These are phyloP conservation scores for Pseudocercospora ulei DNA, from an alignment of 2,329 filamentous ascomycete genomes.

Conservation along the genomic window DNA sequence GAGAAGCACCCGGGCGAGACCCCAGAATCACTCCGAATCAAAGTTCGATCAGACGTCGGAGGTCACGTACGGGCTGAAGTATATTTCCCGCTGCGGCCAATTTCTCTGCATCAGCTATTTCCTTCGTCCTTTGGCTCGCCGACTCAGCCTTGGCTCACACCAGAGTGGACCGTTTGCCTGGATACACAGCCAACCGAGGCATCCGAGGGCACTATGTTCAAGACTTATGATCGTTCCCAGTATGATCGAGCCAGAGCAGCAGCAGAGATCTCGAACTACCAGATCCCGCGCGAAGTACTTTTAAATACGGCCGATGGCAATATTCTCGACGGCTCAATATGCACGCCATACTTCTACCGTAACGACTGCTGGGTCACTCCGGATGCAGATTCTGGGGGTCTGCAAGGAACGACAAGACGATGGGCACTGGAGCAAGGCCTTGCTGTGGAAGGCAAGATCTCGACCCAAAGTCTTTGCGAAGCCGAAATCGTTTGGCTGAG, in stretches of 20 bases:
- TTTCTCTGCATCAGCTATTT: slow-evolving; percentile 48
- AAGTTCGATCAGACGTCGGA: slow-evolving; percentile 50
- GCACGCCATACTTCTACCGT: slow-evolving; percentile 72
- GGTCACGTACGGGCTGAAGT: slow-evolving; percentile 37
- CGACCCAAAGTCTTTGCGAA: slow-evolving; percentile 51
- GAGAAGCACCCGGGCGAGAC: slow-evolving; percentile 28
- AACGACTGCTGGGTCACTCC: slow-evolving; percentile 70
- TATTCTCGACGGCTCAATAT: slow-evolving; percentile 74
- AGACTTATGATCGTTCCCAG: slow-evolving; percentile 64
- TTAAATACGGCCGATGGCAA: slow-evolving; percentile 56
- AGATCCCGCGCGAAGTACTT: slow-evolving; percentile 57
- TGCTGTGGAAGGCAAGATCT: slow-evolving; percentile 56
- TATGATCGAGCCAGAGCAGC: slow-evolving; percentile 63
- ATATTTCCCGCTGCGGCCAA: slow-evolving; percentile 32
- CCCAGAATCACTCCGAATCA: slow-evolving; percentile 34
- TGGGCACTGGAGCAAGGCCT: slow-evolving; percentile 67
- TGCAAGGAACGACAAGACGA: slow-evolving; percentile 68
- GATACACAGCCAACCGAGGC: slow-evolving; percentile 46
- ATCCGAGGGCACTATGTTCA: slow-evolving; percentile 67
- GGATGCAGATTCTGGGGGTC: slow-evolving; percentile 58
- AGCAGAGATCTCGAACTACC: slow-evolving; percentile 43
- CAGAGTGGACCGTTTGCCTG: slow-evolving; percentile 39
- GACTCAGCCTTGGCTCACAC: slow-evolving; percentile 24
- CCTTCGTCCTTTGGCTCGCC: slow-evolving; percentile 46
- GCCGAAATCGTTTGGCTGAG: slow-evolving; percentile 81